Percentiles rank a stretch among this genome's conserved stretches.
These are phyloP conservation scores for Croton laevigatus DNA, from an alignment of 441 rosid species.

Conservation along the genomic window DNA sequence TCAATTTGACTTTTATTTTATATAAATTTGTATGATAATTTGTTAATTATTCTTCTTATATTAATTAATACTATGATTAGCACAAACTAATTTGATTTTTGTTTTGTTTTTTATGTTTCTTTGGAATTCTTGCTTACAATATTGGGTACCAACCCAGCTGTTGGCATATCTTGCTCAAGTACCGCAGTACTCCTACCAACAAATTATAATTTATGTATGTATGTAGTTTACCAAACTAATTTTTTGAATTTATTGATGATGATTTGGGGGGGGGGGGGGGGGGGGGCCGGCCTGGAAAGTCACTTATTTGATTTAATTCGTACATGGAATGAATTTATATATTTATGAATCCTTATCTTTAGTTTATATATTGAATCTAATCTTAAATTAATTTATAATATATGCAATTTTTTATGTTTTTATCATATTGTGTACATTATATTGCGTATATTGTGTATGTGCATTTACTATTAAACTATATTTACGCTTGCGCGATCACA, in stretches of 20 bases:
- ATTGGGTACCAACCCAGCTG: slow-evolving; percentile 1
- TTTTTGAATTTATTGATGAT: background rate
- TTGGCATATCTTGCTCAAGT: background rate
- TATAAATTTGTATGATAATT: no score
- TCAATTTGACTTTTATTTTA: no score
- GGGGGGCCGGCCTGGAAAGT: slow-evolving; percentile 5
- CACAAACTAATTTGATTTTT: background rate
- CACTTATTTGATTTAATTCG: background rate
- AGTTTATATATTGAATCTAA: slow-evolving; percentile 12
- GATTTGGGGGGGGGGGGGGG: background rate
- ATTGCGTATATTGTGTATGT: no score
- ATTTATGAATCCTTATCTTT: background rate
- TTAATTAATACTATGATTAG: no score
- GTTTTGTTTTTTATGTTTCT: background rate
- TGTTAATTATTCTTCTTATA: no score
- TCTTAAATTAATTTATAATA: background rate
- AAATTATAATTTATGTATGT: background rate
- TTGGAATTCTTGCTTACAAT: background rate
- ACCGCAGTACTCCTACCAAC: background rate
- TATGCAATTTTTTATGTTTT: background rate
- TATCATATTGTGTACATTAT: no score
- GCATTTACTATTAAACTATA: no score
- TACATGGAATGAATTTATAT: background rate
- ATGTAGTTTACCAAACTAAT: background rate
- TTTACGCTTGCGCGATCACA: no score